Evolutionary conservation across 73 alveolate species (phyloP), one percentile per base, ranked within the genome.

Genomic region (Stentor roeselii): DNA sequence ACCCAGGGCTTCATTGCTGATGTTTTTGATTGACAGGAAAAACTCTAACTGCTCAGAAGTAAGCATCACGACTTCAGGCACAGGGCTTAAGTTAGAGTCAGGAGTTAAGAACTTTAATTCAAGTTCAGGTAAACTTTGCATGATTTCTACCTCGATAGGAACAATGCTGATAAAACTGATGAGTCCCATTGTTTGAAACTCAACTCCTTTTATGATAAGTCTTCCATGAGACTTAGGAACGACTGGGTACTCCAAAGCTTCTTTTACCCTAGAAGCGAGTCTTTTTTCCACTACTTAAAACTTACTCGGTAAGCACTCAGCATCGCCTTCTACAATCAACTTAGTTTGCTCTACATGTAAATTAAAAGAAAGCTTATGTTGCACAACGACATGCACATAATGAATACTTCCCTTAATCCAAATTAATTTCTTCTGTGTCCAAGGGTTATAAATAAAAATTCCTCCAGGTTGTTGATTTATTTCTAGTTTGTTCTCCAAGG

Each of bases 51-150:
- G 80, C 41, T 67, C 80, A 21, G 80, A 67, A 67, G 80, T 21
- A 27, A 67, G 80, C 80, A 67, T 67, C 27, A 67, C 80, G 34
- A 67, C 80, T 67, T n/a, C 34, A 50, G 67, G 67, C 30, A 50
- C 21, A 11, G 6, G 67, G 21, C 21, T 21, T 50, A 50, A 50
- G 42, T n/a, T 67, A 11, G 21, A 21, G 41, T 34, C 80, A 1
- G 80, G 41, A 50, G 21, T 21, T 50, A 6, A 11, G 6, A 50
- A 21, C 34, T 67, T 21, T 21, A 67, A 15, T 32, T 67, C 37
- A 21, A 67, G 80, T 32, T 67, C 80, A 0, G 80, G 80, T 2
- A 67, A 32, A 1, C 80, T 67, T 32, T 67, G 80, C 80, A 67
- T 67, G 11, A 67, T 32, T 30, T 67, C 80, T 0, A 67, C 21